phyloP scores from a whole-genome alignment of 2,329 filamentous ascomycete species.

The Dryadomyces quercivorus region DNA sequence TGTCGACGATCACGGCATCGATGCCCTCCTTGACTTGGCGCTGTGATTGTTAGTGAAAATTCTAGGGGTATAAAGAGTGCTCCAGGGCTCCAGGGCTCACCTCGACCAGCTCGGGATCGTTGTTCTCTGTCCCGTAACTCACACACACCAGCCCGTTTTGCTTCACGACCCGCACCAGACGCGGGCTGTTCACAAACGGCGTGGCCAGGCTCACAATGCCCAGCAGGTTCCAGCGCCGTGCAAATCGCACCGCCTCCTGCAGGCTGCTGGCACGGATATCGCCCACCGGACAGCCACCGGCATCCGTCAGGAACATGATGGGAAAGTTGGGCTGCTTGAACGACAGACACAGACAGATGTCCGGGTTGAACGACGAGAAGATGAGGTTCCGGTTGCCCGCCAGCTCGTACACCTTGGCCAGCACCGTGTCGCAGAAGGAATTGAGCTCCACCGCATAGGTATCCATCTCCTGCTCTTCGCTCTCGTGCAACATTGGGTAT shows the following conservation, averaged over 20 bases:
- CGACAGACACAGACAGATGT: conserved; percentile 84
- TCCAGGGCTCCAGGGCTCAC: too few species aligned
- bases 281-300: conserved; percentile 66
- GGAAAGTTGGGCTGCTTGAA: conserved; percentile 98
- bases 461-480: conserved; percentile 92
- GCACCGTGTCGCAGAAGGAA: conserved; percentile 87
- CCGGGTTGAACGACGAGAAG: conserved; percentile 95
- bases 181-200: conserved; percentile 77
- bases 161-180: conserved; percentile 86
- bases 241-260: conserved; percentile 92
- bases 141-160: conserved; percentile 89
- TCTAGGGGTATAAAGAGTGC: too few species aligned
- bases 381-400: conserved; percentile 79
- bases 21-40: conserved; percentile 90
- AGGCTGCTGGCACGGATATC: conserved; percentile 84
- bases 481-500: conserved; percentile 96
- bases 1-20: conserved; percentile 95
- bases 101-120: conserved; percentile 74
- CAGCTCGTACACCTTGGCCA: conserved; percentile 80
- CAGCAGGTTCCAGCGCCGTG: conserved; percentile 84
- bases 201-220: conserved; percentile 85
- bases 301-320: conserved; percentile 86
- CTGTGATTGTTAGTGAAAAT: conserved; percentile 26
- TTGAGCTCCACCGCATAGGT: conserved; percentile 92
- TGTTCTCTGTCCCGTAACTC: conserved; percentile 85